phyloP scores from a whole-genome alignment of 1,284 basidiomycete genomes.

The Austropuccinia psidii region DNA sequence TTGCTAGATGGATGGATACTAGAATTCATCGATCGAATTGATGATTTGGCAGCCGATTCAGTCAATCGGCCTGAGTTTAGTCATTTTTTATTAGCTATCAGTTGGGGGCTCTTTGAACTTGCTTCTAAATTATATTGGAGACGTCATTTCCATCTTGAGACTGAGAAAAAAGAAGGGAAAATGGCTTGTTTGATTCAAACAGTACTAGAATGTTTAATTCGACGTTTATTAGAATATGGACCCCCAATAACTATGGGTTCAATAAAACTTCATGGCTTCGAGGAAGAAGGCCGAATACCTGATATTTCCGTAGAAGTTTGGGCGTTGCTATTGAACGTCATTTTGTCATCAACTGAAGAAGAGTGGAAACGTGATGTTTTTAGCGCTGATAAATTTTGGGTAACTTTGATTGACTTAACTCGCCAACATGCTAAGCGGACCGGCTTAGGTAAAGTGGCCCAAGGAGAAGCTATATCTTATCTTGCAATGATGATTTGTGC shows the following conservation, averaged over 20 bases:
- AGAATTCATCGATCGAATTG: slow-evolving; percentile 8
- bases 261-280: neutral
- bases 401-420: neutral
- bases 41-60: slow-evolving; percentile 23
- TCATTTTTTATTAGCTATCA: slow-evolving; percentile 3
- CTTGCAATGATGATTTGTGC: slow-evolving; percentile 19
- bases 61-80: slow-evolving; percentile 34
- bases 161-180: no score
- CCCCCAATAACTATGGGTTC: slow-evolving; percentile 13
- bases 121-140: neutral
- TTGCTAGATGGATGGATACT: neutral
- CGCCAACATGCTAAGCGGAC: neutral
- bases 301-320: slow-evolving; percentile 23
- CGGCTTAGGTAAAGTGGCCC: slow-evolving; percentile 6
- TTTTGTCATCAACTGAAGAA: neutral
- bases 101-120: slow-evolving; percentile 32
- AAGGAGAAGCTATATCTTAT: slow-evolving; percentile 12
- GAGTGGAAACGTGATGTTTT: neutral
- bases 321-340: slow-evolving; percentile 22
- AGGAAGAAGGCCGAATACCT: neutral
- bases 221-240: slow-evolving; percentile 26
- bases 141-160: neutral
- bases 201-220: no score
- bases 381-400: slow-evolving; percentile 4
- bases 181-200: no score